Conservation (phyloP, 176 grass and related monocot species). For the Thinopyrum elongatum region DNA sequence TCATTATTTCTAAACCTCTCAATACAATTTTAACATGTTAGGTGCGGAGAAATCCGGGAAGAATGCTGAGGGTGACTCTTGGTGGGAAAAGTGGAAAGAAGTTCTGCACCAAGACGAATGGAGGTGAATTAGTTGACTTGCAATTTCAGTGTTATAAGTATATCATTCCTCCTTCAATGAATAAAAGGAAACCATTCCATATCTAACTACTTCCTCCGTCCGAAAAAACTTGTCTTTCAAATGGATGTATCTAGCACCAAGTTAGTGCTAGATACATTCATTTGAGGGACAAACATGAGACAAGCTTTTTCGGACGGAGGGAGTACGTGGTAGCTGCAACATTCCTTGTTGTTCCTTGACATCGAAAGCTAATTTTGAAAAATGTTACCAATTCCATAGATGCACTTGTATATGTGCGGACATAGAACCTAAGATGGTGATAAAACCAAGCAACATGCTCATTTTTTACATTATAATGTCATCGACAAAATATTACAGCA, state of each 20-base stretch:
- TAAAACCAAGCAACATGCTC: background rate
- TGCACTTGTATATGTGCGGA: background rate
- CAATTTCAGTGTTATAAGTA: slow-evolving; percentile 13
- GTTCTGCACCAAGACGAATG: slow-evolving; percentile 98
- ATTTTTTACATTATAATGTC: background rate
- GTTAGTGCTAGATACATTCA: no score
- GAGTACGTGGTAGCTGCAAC: no score
- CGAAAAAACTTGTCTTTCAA: no score
- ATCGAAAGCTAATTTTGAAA: background rate
- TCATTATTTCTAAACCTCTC: background rate
- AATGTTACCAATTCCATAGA: background rate
- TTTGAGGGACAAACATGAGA: no score
- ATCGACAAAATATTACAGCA: background rate
- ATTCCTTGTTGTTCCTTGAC: background rate
- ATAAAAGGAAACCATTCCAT: background rate
- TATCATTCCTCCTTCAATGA: background rate
- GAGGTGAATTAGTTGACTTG: slow-evolving; percentile 51
- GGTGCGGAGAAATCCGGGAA: slow-evolving; percentile 92
- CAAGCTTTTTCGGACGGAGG: no score
- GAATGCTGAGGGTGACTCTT: slow-evolving; percentile 80
- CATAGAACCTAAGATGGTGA: background rate
- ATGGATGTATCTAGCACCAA: no score
- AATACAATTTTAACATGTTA: slow-evolving; percentile 29
- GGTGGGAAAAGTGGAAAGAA: slow-evolving; percentile 99
- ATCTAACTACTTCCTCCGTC: no score